Evolutionary conservation across 768 basidiomycete genomes (phyloP).

Genomic region (Hygrophorus russula): DNA sequence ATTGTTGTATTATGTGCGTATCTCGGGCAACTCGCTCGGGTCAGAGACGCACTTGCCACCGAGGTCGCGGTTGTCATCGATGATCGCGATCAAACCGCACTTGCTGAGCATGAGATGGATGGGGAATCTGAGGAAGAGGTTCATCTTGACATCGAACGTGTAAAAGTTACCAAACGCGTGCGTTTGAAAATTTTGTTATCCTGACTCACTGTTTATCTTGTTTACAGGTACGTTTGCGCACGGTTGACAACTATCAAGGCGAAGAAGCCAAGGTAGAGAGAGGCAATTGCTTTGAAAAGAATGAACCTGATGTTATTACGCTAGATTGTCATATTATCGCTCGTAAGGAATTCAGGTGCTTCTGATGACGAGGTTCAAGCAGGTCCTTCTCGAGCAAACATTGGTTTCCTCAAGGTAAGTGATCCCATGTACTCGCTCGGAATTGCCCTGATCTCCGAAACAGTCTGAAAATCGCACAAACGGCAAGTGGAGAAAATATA

Average conservation of each 20-base stretch:
- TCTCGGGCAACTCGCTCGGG: conserved; percentile 31
- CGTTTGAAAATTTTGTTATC: conserved; percentile 8
- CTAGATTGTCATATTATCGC: conserved; percentile 60
- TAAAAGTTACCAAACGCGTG: conserved; percentile 44
- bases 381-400: conserved; percentile 21
- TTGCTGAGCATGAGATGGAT: conserved; percentile 42
- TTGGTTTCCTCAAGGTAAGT: conserved; percentile 65
- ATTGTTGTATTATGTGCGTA: conserved; percentile 38
- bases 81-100: conserved; percentile 52
- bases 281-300: background rate
- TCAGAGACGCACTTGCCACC: conserved; percentile 24
- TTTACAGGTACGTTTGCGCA: conserved; percentile 52
- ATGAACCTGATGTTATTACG: background rate
- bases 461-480: conserved; percentile 49
- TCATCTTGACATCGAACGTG: conserved; percentile 26
- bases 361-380: conserved; percentile 16
- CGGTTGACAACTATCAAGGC: conserved; percentile 73
- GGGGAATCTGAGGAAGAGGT: conserved; percentile 12
- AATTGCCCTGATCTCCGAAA: background rate
- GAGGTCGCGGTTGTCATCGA: conserved; percentile 58
- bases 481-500: conserved; percentile 18
- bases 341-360: conserved; percentile 58
- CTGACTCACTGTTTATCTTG: background rate
- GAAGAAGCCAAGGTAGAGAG: conserved; percentile 47
- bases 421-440: background rate